A percentile compares a stretch with the other conserved stretches of the same genome.
Conservation (phyloP, 108 stramenopile species). For the Halocafeteria seosinensis region DNA sequence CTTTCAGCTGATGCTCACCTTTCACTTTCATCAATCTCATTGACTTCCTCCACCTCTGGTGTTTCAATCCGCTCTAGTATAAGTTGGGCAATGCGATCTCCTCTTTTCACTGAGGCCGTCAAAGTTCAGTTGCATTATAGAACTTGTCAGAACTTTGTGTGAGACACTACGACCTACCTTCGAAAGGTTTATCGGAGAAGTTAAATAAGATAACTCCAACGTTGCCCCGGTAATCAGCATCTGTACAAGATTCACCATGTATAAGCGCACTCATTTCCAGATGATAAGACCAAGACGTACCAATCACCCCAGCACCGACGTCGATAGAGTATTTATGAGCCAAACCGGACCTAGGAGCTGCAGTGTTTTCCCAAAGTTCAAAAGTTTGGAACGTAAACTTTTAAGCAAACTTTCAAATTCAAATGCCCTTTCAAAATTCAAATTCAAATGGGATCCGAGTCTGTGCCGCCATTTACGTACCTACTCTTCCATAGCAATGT, state of each 20-base stretch:
- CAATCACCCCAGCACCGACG: slow-evolving; percentile 87
- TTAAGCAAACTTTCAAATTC: neutral
- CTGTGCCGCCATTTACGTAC: slow-evolving; percentile 5
- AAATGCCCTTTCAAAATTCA: neutral
- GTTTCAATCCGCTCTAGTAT: slow-evolving; percentile 76
- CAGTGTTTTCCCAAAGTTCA: too few species aligned
- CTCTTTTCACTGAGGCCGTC: slow-evolving; percentile 44
- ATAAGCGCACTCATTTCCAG: neutral
- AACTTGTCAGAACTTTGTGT: too few species aligned
- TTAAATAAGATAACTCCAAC: slow-evolving; percentile 97
- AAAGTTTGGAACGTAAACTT: too few species aligned
- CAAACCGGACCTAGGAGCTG: slow-evolving; percentile 40
- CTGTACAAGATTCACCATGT: neutral
- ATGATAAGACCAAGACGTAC: neutral
- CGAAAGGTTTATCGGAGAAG: slow-evolving; percentile 63
- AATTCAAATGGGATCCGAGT: neutral
- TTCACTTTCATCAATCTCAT: slow-evolving; percentile 57
- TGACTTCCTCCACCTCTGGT: slow-evolving; percentile 54
- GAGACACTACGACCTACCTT: too few species aligned
- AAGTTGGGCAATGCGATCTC: slow-evolving; percentile 96
- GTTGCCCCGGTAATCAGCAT: slow-evolving; percentile 86
- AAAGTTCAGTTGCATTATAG: too few species aligned
- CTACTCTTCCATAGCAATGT: slow-evolving; percentile 83
- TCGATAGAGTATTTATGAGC: slow-evolving; percentile 85
- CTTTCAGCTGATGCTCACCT: too few species aligned